Evolutionary conservation across 805 yeast species (phyloP).

Genomic region (Starmerella apicola): DNA sequence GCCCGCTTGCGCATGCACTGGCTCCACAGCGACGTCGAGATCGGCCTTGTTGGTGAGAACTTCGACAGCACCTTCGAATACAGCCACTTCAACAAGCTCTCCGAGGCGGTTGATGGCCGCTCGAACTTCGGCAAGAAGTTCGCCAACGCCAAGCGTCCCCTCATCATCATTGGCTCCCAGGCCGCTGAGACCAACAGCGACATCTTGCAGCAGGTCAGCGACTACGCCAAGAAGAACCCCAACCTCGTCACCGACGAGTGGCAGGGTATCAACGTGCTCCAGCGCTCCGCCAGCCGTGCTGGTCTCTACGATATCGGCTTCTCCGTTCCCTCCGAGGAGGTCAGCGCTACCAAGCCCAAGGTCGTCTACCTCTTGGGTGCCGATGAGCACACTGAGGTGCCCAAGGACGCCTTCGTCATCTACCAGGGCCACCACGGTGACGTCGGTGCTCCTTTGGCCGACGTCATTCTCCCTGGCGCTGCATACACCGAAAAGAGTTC

Average conservation of each 20-base stretch:
- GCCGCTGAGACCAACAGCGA: slow-evolving; percentile 54
- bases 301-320: slow-evolving; percentile 83
- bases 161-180: slow-evolving; percentile 72
- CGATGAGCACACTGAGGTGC: slow-evolving; percentile 65
- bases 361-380: slow-evolving; percentile 73
- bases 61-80: slow-evolving; percentile 67
- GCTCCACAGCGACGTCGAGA: slow-evolving; percentile 52
- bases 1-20: slow-evolving; percentile 72
- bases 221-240: slow-evolving; percentile 42
- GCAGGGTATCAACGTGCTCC: slow-evolving; percentile 72
- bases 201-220: slow-evolving; percentile 32
- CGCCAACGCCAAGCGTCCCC: slow-evolving; percentile 54
- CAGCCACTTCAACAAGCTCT: slow-evolving; percentile 44
- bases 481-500: slow-evolving; percentile 82
- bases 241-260: slow-evolving; percentile 60
- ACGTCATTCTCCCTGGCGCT: slow-evolving; percentile 73
- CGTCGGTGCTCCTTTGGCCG: slow-evolving; percentile 76
- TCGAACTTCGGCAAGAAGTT: slow-evolving; percentile 58
- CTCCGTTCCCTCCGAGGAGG: slow-evolving; percentile 38
- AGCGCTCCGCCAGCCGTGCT: slow-evolving; percentile 76
- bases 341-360: slow-evolving; percentile 45
- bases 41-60: slow-evolving; percentile 60
- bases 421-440: slow-evolving; percentile 93
- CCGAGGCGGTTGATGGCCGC: slow-evolving; percentile 51
- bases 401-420: slow-evolving; percentile 74